Evolutionary conservation across 192 early-diverging fungal species (phyloP).

Genomic region (Gaertneriomyces sp.): DNA sequence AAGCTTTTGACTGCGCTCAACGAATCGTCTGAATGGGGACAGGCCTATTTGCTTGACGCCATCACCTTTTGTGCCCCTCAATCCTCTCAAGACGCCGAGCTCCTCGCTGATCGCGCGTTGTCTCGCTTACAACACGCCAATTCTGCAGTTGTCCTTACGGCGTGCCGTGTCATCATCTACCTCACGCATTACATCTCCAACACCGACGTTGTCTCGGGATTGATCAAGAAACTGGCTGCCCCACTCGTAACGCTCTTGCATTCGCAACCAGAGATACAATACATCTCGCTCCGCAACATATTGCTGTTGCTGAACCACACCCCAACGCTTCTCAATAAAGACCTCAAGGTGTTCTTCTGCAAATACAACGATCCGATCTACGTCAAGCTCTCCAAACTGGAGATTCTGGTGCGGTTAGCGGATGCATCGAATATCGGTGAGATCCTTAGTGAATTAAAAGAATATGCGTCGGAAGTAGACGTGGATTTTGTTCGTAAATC

Average conservation of each 20-base stretch:
- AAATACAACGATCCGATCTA: constrained; percentile 99
- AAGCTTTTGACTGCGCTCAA: constrained; percentile 91
- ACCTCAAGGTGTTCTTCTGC: constrained; percentile 99
- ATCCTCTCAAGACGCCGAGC: constrained; percentile 82
- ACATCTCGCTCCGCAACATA: constrained; percentile 95
- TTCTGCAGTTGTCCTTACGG: constrained; percentile 89
- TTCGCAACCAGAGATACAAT: constrained; percentile 90
- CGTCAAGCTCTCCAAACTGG: constrained; percentile 96
- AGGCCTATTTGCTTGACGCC: constrained; percentile 77
- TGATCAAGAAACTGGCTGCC: constrained; percentile 84
- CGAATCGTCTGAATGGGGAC: constrained; percentile 98
- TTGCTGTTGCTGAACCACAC: constrained; percentile 86
- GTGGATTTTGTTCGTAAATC: constrained; percentile 97
- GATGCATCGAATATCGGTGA: constrained; percentile 79
- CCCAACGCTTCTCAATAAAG: constrained; percentile 84
- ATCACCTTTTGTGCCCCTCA: constrained; percentile 88
- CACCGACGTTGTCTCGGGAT: constrained; percentile 64
- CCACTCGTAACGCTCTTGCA: constrained; percentile 91
- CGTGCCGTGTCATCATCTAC: constrained; percentile 87
- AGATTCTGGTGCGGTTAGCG: constrained; percentile 87
- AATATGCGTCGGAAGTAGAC: constrained; percentile 96
- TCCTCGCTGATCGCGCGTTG: constrained; percentile 84
- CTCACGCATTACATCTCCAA: constrained; percentile 91
- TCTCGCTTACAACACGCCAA: constrained; percentile 95
- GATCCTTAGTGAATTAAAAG: constrained; percentile 86